Percentiles rank a stretch among this genome's conserved stretches.
Evolutionary conservation across 2,329 filamentous ascomycete species (phyloP).

Genomic region (Sporothrix dimorphospora): DNA sequence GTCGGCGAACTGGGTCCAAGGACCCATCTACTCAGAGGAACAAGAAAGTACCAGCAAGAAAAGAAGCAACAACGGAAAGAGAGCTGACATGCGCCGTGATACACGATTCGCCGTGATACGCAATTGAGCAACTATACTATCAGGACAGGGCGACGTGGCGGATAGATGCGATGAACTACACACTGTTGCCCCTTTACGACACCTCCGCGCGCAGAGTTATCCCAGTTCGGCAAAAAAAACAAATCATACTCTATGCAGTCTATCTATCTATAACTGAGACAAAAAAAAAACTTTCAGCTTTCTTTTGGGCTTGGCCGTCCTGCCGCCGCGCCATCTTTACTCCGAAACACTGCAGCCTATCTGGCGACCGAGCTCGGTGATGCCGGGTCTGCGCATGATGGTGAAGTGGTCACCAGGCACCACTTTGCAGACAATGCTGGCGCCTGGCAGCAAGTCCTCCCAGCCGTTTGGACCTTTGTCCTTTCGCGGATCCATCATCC

Average conservation of each 20-base stretch:
- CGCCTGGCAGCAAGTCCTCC: conserved; percentile 5
- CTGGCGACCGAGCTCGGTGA: neutral
- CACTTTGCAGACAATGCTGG: conserved; percentile 8
- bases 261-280: conserved; percentile 17
- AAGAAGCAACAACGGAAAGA: neutral
- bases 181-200: too few relatives aligned
- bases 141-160: neutral
- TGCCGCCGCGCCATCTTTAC: neutral
- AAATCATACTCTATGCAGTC: neutral
- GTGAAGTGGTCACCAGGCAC: conserved; percentile 23
- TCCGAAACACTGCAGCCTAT: conserved; percentile 17
- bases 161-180: neutral
- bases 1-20: neutral
- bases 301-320: neutral
- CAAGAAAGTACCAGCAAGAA: neutral
- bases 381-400: conserved; percentile 17
- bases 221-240: conserved; percentile 3
- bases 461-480: conserved; percentile 23
- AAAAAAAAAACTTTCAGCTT: neutral
- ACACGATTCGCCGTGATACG: neutral
- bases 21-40: too few relatives aligned
- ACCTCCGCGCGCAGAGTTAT: neutral
- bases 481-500: conserved; percentile 23
- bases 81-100: neutral
- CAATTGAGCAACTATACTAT: neutral